phyloP scores from a whole-genome alignment of 1,139 yeast genomes.

The Yamadazyma dushanensis region DNA sequence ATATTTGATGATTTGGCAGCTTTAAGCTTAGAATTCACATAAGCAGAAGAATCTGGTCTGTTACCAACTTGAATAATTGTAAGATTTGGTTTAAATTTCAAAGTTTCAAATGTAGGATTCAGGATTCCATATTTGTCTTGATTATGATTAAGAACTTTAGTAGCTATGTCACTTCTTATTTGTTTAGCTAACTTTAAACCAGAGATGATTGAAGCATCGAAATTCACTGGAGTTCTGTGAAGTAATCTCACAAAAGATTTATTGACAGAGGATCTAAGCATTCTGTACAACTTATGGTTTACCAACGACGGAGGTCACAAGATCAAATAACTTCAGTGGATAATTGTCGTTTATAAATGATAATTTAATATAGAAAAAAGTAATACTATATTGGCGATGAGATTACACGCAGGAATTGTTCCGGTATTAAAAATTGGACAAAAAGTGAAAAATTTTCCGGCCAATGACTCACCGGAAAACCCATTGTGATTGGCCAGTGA shows the following conservation, averaged over 20 bases:
- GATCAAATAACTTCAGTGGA: too few species aligned
- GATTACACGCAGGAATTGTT: constrained; percentile 5
- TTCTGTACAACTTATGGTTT: too few species aligned
- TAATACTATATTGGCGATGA: constrained; percentile 4
- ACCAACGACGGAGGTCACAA: too few species aligned
- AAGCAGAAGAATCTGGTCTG: constrained; percentile 76
- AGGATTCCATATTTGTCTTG: constrained; percentile 23
- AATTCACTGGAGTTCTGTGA: constrained; percentile 15
- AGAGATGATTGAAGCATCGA: constrained; percentile 43
- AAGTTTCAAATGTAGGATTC: constrained; percentile 24
- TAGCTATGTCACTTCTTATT: constrained; percentile 40
- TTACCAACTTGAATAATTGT: constrained; percentile 75
- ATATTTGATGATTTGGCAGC: constrained; percentile 73
- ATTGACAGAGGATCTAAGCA: constrained; percentile 6
- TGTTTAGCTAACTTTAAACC: constrained; percentile 45
- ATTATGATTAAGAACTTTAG: constrained; percentile 43
- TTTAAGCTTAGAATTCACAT: constrained; percentile 71
- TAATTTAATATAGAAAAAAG: neutral
- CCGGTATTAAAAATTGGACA: too few species aligned
- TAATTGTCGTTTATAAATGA: neutral
- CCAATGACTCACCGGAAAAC: constrained; percentile 10
- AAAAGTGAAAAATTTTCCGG: constrained; percentile 10
- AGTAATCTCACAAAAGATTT: constrained; percentile 9
- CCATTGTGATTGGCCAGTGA: constrained; percentile 8
- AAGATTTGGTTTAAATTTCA: constrained; percentile 59